Conservation (phyloP, 768 basidiomycete species). For the Rhizopogon vesiculosus region DNA sequence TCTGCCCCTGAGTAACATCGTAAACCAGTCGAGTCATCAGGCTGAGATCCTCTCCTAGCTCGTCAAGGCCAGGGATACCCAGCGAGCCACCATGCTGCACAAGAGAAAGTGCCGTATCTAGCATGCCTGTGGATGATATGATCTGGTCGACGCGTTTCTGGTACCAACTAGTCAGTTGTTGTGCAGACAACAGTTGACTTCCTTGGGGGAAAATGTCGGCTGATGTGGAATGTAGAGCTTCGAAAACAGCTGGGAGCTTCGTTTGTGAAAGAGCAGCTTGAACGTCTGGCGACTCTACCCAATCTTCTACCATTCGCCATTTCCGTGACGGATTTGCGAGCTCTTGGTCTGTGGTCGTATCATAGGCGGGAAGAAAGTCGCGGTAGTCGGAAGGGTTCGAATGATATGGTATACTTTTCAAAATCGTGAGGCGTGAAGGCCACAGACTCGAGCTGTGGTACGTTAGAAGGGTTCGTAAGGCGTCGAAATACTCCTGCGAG, state of each 20-base stretch:
- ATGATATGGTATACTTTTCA: conserved; percentile 74
- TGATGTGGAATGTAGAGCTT: conserved; percentile 8
- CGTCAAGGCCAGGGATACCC: conserved; percentile 73
- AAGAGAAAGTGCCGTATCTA: conserved; percentile 73
- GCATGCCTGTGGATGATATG: conserved; percentile 63
- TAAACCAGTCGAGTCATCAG: conserved; percentile 86
- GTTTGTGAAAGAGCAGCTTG: conserved; percentile 34
- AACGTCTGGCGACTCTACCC: conserved; percentile 49
- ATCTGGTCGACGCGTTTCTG: conserved; percentile 54
- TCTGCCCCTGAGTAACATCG: conserved; percentile 50
- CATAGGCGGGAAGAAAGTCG: conserved; percentile 59
- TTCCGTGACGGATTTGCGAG: conserved; percentile 19
- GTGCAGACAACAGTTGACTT: conserved; percentile 10
- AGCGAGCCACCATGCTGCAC: conserved; percentile 85
- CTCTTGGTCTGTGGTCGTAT: conserved; percentile 45
- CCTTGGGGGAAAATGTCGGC: conserved; percentile 2
- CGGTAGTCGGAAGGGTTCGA: conserved; percentile 57
- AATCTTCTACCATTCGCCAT: conserved; percentile 56
- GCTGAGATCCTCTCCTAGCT: conserved; percentile 87
- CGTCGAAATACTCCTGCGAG: conserved; percentile 50
- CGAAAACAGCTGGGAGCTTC: conserved; percentile 5
- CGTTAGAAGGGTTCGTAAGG: conserved; percentile 52
- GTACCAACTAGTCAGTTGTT: conserved; percentile 72
- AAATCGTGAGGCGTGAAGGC: conserved; percentile 64
- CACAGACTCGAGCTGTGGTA: conserved; percentile 57